Conservation (phyloP, 2,329 filamentous ascomycete species). For the Chrysoporthe austroafricana region DNA sequence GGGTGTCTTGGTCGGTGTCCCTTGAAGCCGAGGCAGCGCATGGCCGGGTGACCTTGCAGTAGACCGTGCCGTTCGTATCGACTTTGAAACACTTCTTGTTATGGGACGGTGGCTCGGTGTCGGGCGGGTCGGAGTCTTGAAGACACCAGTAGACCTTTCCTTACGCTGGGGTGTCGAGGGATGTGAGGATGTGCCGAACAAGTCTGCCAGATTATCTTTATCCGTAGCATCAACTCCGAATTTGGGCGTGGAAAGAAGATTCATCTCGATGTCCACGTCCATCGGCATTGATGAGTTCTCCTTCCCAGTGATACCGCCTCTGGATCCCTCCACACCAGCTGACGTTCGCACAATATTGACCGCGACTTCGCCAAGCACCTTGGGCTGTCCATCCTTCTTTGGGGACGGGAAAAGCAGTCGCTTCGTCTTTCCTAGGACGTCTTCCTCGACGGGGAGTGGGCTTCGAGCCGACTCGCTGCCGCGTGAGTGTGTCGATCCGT, state of each 20-base stretch:
- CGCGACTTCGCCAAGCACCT: slow-evolving; percentile 62
- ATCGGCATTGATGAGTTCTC: slow-evolving; percentile 42
- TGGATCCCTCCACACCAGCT: slow-evolving; percentile 42
- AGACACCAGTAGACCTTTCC: slow-evolving; percentile 50
- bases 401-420: slow-evolving; percentile 79
- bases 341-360: slow-evolving; percentile 56
- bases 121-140: slow-evolving; percentile 67
- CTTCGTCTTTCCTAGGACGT: slow-evolving; percentile 62
- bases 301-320: slow-evolving; percentile 44
- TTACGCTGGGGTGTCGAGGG: slow-evolving; percentile 58
- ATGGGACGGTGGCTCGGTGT: slow-evolving; percentile 64
- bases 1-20: slow-evolving; percentile 52
- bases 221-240: slow-evolving; percentile 33
- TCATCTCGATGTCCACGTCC: slow-evolving; percentile 6
- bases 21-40: slow-evolving; percentile 43
- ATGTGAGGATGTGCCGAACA: slow-evolving; percentile 67
- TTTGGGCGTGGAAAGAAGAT: slow-evolving; percentile 36
- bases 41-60: slow-evolving; percentile 50
- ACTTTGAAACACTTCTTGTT: slow-evolving; percentile 63
- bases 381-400: slow-evolving; percentile 65
- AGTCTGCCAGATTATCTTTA: slow-evolving; percentile 50
- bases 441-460: slow-evolving; percentile 57
- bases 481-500: slow-evolving; percentile 57
- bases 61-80: slow-evolving; percentile 52
- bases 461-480: slow-evolving; percentile 60